phyloP scores from a whole-genome alignment of 192 early-diverging fungal species.

The Powellomyces hirtus region DNA sequence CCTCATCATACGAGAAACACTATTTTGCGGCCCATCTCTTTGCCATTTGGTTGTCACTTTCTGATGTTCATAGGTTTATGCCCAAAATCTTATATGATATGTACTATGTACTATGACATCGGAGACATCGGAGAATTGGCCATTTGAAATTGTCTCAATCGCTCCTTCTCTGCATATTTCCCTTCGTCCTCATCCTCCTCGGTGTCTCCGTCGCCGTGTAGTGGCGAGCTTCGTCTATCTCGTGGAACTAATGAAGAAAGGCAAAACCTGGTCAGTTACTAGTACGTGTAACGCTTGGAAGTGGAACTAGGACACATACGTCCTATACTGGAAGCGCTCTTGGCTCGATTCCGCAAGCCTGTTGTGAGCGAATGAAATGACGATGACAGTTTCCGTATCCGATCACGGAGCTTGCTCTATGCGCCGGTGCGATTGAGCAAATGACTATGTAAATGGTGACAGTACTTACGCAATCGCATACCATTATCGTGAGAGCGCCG shows the following conservation, averaged over 20 bases:
- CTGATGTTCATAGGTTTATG: no score
- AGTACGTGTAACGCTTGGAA: not conserved
- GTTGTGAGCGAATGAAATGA: constrained; percentile 35
- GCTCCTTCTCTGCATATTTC: not conserved
- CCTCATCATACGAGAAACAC: no score
- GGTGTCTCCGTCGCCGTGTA: not conserved
- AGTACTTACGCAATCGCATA: constrained; percentile 27
- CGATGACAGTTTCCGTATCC: constrained; percentile 39
- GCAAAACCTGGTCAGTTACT: not conserved
- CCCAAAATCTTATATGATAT: no score
- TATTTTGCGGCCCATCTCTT: no score
- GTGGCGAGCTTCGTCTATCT: not conserved
- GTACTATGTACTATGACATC: no score
- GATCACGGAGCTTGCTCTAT: constrained; percentile 24
- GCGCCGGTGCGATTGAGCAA: no score
- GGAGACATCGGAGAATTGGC: no score
- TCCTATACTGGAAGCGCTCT: constrained; percentile 28
- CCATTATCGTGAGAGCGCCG: constrained; percentile 62
- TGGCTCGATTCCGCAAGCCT: constrained; percentile 22
- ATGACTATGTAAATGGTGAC: no score
- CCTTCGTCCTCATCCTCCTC: constrained; percentile 8
- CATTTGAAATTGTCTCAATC: constrained; percentile 13
- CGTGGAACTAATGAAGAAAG: not conserved
- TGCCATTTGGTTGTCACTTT: no score
- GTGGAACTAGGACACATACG: not conserved